These are phyloP conservation scores for Coemansia sp. DNA, from an alignment of 192 early-diverging fungal species.

Conservation along the genomic window DNA sequence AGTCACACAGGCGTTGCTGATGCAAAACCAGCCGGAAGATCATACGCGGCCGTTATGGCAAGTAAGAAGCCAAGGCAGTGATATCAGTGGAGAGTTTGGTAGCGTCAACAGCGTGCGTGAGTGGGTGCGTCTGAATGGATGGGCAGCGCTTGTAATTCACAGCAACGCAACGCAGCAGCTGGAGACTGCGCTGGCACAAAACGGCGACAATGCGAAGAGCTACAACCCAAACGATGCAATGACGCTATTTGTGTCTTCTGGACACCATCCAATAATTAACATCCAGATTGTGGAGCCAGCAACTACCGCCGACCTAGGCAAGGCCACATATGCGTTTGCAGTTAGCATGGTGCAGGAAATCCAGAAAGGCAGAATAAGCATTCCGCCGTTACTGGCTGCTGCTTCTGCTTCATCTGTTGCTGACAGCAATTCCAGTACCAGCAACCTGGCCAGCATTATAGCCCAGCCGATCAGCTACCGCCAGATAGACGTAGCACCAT, in stretches of 20 bases:
- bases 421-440: not conserved
- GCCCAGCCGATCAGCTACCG: slow-evolving; percentile 10
- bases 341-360: not conserved
- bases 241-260: slow-evolving; percentile 18
- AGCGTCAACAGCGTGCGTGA: not conserved
- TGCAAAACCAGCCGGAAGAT: not conserved
- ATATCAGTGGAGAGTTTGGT: not conserved
- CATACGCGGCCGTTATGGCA: slow-evolving; percentile 6
- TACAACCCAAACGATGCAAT: slow-evolving; percentile 12
- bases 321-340: not conserved
- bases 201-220: not conserved
- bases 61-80: not conserved
- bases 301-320: not conserved
- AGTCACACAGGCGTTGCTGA: slow-evolving; percentile 11
- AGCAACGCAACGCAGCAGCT: slow-evolving; percentile 12
- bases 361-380: not conserved
- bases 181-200: slow-evolving; percentile 1
- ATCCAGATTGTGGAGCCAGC: slow-evolving; percentile 7
- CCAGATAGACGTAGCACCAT: slow-evolving; percentile 21
- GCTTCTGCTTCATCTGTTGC: no score
- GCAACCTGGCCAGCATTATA: not conserved
- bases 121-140: slow-evolving; percentile 28
- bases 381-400: not conserved
- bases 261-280: slow-evolving; percentile 15
- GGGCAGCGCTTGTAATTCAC: slow-evolving; percentile 36